These are phyloP conservation scores for Apostasia shenzhenica DNA, from an alignment of 106 monocot genomes.

Conservation along the genomic window DNA sequence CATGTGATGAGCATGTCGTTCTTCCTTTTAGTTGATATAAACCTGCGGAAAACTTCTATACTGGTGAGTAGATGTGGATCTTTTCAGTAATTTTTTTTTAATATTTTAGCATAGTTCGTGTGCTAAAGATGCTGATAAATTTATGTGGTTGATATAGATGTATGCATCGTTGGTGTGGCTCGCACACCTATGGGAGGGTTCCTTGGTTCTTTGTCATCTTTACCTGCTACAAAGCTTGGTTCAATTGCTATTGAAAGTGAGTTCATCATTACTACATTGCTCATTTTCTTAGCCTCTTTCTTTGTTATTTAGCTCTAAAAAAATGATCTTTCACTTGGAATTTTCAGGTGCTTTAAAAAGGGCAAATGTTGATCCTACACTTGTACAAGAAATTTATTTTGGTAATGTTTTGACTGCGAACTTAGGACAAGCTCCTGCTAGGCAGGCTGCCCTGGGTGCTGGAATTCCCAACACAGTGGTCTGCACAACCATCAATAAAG, in stretches of 20 bases:
- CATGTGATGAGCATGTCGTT: no score
- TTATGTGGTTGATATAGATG: slow-evolving; percentile 40
- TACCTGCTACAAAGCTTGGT: slow-evolving; percentile 96
- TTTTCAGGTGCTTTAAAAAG: slow-evolving; percentile 67
- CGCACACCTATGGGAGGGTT: slow-evolving; percentile 96
- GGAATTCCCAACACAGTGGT: slow-evolving; percentile 87
- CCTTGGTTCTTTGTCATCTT: slow-evolving; percentile 88
- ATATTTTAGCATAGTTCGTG: no score
- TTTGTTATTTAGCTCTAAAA: neutral
- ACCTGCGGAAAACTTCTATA: no score
- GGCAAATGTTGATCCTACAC: slow-evolving; percentile 84
- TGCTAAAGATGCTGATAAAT: no score
- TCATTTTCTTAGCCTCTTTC: neutral
- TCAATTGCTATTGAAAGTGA: slow-evolving; percentile 81
- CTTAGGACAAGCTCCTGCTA: slow-evolving; percentile 96
- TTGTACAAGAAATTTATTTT: slow-evolving; percentile 96
- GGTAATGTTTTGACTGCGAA: slow-evolving; percentile 99
- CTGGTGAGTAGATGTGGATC: no score
- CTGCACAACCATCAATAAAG: slow-evolving; percentile 92
- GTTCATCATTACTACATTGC: neutral
- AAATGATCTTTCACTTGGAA: neutral
- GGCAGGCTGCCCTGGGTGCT: slow-evolving; percentile 97
- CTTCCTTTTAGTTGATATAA: no score
- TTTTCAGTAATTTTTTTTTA: no score
- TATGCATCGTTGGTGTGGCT: slow-evolving; percentile 93